Evolutionary conservation across 306 rosid species (phyloP).

Genomic region (Lablab purpureus): DNA sequence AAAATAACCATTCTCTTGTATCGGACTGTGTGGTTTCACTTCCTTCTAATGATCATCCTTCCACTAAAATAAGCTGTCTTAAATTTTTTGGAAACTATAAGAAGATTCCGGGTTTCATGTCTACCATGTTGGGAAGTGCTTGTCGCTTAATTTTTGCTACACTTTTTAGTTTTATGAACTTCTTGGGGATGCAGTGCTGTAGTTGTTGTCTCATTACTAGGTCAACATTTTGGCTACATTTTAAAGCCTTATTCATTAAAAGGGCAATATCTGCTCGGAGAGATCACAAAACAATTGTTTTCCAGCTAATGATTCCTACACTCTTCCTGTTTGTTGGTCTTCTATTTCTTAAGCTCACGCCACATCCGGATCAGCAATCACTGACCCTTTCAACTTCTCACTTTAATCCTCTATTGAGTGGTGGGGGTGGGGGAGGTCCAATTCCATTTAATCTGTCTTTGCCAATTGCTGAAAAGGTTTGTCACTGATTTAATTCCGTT

Average conservation of each 20-base stretch:
- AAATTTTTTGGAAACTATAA: conserved; percentile 63
- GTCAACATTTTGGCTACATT: conserved; percentile 90
- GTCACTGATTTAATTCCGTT: conserved; percentile 49
- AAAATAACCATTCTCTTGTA: conserved; percentile 42
- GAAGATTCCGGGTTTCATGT: conserved; percentile 63
- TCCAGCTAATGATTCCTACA: conserved; percentile 94
- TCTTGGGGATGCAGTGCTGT: conserved; percentile 66
- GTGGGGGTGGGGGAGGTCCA: conserved; percentile 98
- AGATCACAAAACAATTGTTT: conserved; percentile 85
- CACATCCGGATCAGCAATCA: conserved; percentile 92
- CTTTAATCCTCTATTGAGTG: conserved; percentile 86
- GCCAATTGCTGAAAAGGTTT: conserved; percentile 86
- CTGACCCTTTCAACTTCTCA: conserved; percentile 85
- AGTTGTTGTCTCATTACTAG: conserved; percentile 75
- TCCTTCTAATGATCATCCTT: conserved; percentile 55
- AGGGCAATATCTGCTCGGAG: conserved; percentile 92
- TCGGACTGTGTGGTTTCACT: conserved; percentile 58
- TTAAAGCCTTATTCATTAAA: conserved; percentile 83
- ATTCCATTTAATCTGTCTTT: conserved; percentile 82
- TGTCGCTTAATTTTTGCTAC: conserved; percentile 65
- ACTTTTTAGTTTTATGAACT: conserved; percentile 64
- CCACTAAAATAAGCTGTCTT: conserved; percentile 50
- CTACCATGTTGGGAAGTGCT: conserved; percentile 65
- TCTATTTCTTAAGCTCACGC: conserved; percentile 90
- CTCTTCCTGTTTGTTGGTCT: conserved; percentile 89